phyloP scores from a whole-genome alignment of 805 yeast genomes.

The Tetrapisispora taiwanensis region DNA sequence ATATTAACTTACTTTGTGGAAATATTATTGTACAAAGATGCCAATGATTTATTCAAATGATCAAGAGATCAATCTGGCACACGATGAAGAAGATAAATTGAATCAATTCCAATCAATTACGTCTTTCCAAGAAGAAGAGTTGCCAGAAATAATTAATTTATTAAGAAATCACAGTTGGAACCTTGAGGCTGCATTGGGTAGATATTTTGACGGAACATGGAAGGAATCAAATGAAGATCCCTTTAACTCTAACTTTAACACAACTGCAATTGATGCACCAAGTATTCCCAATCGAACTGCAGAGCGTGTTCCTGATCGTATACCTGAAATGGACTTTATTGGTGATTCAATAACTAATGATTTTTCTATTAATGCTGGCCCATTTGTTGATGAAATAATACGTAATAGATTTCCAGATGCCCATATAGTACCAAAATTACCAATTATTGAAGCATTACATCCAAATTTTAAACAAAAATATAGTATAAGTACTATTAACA shows the following conservation, averaged over 20 bases:
- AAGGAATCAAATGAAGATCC: constrained; percentile 7
- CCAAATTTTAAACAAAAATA: constrained; percentile 19
- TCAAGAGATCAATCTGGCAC: constrained; percentile 27
- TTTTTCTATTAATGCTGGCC: background rate
- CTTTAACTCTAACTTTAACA: background rate
- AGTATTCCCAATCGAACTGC: too few species aligned
- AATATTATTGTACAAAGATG: too few species aligned
- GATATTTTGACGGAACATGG: constrained; percentile 51
- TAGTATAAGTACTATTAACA: constrained; percentile 18
- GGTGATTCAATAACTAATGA: background rate
- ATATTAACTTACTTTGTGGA: too few species aligned
- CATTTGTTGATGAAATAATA: background rate
- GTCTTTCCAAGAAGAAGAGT: constrained; percentile 38
- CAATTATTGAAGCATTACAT: constrained; percentile 28
- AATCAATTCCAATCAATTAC: constrained; percentile 44
- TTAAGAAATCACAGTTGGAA: constrained; percentile 48
- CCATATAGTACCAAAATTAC: constrained; percentile 22
- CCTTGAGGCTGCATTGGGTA: constrained; percentile 49
- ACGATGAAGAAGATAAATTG: constrained; percentile 36
- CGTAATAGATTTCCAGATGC: constrained; percentile 6
- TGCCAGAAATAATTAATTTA: constrained; percentile 37
- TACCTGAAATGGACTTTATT: background rate
- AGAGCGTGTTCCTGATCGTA: constrained; percentile 1
- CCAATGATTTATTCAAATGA: constrained; percentile 12
- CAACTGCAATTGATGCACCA: background rate